Base-by-base conservation (phyloP, 441 rosid species). In the Pelargonium exstipulatum region DNA sequence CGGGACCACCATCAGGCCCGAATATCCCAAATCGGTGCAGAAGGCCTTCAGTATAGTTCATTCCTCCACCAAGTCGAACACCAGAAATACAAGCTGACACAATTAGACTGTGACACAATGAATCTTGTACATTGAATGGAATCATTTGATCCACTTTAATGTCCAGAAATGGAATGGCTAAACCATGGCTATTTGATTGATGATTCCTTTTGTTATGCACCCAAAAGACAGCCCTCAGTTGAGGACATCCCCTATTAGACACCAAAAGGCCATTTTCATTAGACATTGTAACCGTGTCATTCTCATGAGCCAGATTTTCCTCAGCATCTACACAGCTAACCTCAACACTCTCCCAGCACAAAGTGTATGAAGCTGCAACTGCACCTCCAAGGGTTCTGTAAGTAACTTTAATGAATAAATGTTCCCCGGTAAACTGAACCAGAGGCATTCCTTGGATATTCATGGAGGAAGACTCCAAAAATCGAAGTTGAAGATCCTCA, bases 351-450 rank as follows among this genome's bases (percentile, higher is more conserved):
- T 87, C 90, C 99, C 98, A 92, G 71, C 35, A 63, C 71, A 95
- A 66, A 64, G 82, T 77, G 64, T 95, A 95, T 62, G 98, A 90
- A 76, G 89, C 90, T 71, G 88, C 99, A 77, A 92, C 69, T 48
- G 99, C 99, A 69, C 99, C 99, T 22, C 98, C 97, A 51, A 95
- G 98, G 65, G 97, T 92, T 84, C 97, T 90, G 74, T 95, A 97
- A 82, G 85, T 62, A 72, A 95, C 97, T 82, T 92, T 92, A 77
- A 87, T 71, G 64, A 70, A 79, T 78, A 92, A 86, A 82, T 84
- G 87, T 71, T 89, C 86, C 69, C 98, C 99, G 68, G 74, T 77
- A 77, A 95, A 92, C 78, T 88, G 97, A 84, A 87, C 98, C 45
- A 95, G 86, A 67, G 97, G 98, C 86, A 72, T 79, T 73, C 81